phyloP scores from a whole-genome alignment of 176 grass and related monocot species.

The Tillandsia leiboldiana region DNA sequence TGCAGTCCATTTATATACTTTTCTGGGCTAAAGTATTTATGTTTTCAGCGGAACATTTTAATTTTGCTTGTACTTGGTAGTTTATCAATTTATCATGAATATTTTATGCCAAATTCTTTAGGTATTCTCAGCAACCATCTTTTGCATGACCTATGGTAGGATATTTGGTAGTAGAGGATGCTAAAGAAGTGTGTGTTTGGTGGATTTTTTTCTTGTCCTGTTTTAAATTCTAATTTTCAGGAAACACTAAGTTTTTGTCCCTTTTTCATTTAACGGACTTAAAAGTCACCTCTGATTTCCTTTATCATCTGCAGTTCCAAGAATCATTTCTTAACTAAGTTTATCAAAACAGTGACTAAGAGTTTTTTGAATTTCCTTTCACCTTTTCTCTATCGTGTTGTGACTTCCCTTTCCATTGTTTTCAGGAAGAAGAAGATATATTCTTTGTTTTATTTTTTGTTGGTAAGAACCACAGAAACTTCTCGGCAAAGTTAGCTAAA shows the following conservation, averaged over 20 bases:
- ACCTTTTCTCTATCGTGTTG: not conserved
- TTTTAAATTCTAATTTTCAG: too few species aligned
- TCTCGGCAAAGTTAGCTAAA: conserved; percentile 65
- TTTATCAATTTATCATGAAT: not conserved
- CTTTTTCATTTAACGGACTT: too few species aligned
- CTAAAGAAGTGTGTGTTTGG: too few species aligned
- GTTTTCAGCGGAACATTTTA: not conserved
- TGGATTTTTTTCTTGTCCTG: too few species aligned
- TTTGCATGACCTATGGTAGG: not conserved
- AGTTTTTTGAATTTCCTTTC: not conserved
- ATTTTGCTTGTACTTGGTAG: not conserved
- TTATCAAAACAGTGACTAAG: not conserved
- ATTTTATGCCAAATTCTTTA: not conserved
- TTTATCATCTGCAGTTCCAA: not conserved
- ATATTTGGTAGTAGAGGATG: not conserved
- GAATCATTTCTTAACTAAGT: not conserved
- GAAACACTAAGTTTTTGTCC: too few species aligned
- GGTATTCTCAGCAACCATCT: not conserved
- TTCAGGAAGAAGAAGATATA: conserved; percentile 77
- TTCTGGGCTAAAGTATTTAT: not conserved
- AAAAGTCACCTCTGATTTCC: too few species aligned
- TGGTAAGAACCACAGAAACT: conserved; percentile 61
- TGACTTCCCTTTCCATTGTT: conserved; percentile 6
- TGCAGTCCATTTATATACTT: not conserved
- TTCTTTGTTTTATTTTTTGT: conserved; percentile 61